Evolutionary conservation across 768 basidiomycete genomes (phyloP).

Genomic region (Mycena metata): DNA sequence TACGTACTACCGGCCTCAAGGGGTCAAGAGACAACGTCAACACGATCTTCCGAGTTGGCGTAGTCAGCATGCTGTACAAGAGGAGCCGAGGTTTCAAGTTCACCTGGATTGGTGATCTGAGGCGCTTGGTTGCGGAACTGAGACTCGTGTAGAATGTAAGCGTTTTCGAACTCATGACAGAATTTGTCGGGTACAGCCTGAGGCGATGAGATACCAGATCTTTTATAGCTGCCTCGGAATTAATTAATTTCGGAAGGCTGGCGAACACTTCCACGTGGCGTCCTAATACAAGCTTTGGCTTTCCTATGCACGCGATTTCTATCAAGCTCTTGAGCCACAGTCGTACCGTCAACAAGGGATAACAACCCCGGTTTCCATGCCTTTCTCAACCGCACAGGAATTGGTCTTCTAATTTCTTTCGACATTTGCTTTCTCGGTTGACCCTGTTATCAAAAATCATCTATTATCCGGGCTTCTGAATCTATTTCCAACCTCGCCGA

Average conservation of each 20-base stretch:
- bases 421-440: no score
- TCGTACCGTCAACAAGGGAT: constrained; percentile 1
- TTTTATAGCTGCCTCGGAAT: constrained; percentile 6
- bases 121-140: constrained; percentile 13
- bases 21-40: constrained; percentile 12
- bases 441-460: no score
- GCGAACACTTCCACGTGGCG: constrained; percentile 4
- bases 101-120: constrained; percentile 10
- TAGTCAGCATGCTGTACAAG: constrained; percentile 12
- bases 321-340: background rate
- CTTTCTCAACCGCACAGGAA: no score
- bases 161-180: constrained; percentile 12
- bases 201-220: constrained; percentile 10
- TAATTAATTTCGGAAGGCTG: constrained; percentile 1
- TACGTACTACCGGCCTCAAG: constrained; percentile 10
- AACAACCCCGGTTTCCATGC: no score
- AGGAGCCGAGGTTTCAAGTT: constrained; percentile 12
- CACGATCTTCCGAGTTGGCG: constrained; percentile 3
- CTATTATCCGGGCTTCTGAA: no score
- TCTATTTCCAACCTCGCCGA: no score
- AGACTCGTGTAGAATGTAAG: constrained; percentile 13
- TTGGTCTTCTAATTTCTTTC: no score
- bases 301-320: constrained; percentile 4
- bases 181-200: constrained; percentile 7
- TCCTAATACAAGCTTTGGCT: constrained; percentile 2